phyloP scores from a whole-genome alignment of 768 basidiomycete genomes.

The Mycena metata region DNA sequence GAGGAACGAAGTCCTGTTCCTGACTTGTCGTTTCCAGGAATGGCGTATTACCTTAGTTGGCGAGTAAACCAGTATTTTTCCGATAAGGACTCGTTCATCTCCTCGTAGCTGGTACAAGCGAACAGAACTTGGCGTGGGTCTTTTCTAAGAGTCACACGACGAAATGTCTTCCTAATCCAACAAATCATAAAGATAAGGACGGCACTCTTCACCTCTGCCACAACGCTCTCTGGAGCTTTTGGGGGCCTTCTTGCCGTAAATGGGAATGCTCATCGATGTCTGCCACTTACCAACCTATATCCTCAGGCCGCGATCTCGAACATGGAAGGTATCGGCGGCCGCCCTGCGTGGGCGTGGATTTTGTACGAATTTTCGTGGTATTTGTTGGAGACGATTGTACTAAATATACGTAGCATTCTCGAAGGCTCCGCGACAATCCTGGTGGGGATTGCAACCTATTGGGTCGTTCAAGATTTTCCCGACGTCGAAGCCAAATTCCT shows the following conservation, averaged over 20 bases:
- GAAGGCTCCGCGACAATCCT: constrained; percentile 80
- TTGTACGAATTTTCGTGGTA: constrained; percentile 47
- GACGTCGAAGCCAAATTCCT: constrained; percentile 77
- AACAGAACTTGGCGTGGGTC: constrained; percentile 74
- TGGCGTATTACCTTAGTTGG: constrained; percentile 39
- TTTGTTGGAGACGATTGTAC: not conserved
- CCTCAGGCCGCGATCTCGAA: constrained; percentile 75
- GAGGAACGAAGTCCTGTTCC: constrained; percentile 62
- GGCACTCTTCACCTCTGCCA: constrained; percentile 84
- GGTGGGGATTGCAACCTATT: constrained; percentile 71
- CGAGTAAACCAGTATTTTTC: not conserved
- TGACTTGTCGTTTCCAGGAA: constrained; percentile 11
- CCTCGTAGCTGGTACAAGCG: constrained; percentile 84
- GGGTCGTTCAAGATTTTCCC: constrained; percentile 84
- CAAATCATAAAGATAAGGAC: constrained; percentile 52
- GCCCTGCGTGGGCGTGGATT: constrained; percentile 67
- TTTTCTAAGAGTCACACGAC: not conserved
- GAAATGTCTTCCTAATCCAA: not conserved
- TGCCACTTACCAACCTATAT: not conserved
- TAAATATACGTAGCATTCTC: constrained; percentile 66
- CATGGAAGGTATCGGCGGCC: constrained; percentile 77
- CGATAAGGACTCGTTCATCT: not conserved
- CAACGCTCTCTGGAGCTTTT: constrained; percentile 78
- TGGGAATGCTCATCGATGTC: not conserved
- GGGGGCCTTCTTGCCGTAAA: constrained; percentile 32